Conservation (phyloP, 805 yeast genomes). For the Lachancea thermotolerans region DNA sequence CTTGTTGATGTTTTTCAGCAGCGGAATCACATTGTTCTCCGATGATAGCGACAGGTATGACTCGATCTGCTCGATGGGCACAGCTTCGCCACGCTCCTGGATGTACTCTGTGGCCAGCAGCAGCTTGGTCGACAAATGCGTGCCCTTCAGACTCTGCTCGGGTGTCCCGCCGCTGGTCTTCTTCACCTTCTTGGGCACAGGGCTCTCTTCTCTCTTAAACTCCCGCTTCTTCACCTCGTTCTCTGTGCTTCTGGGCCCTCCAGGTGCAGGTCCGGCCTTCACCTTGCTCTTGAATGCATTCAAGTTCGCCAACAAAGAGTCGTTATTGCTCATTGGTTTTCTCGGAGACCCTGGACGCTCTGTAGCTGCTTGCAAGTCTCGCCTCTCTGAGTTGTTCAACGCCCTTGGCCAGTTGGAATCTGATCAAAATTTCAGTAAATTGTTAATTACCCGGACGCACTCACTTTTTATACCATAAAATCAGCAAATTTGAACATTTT, state of each 20-base stretch:
- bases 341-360: background rate
- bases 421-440: background rate
- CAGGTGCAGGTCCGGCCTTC: conserved; percentile 51
- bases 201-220: conserved; percentile 18
- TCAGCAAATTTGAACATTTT: background rate
- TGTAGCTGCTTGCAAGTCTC: too few species aligned
- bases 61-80: conserved; percentile 57
- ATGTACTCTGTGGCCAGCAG: conserved; percentile 89
- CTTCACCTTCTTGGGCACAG: conserved; percentile 27
- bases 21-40: conserved; percentile 60
- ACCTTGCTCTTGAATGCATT: conserved; percentile 60
- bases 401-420: too few species aligned
- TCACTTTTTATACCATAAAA: background rate
- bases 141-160: conserved; percentile 21
- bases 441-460: background rate
- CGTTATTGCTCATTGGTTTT: conserved; percentile 20
- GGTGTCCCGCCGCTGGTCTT: conserved; percentile 24
- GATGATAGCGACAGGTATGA: conserved; percentile 52
- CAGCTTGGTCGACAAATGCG: conserved; percentile 75
- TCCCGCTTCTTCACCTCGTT: conserved; percentile 15
- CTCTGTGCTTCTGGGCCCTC: conserved; percentile 31
- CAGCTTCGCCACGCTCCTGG: conserved; percentile 62
- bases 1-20: conserved; percentile 69
- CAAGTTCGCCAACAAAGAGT: conserved; percentile 47
- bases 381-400: too few species aligned